Conservation (phyloP, 352 stramenopile genomes). For the Phytophthora syringae region DNA sequence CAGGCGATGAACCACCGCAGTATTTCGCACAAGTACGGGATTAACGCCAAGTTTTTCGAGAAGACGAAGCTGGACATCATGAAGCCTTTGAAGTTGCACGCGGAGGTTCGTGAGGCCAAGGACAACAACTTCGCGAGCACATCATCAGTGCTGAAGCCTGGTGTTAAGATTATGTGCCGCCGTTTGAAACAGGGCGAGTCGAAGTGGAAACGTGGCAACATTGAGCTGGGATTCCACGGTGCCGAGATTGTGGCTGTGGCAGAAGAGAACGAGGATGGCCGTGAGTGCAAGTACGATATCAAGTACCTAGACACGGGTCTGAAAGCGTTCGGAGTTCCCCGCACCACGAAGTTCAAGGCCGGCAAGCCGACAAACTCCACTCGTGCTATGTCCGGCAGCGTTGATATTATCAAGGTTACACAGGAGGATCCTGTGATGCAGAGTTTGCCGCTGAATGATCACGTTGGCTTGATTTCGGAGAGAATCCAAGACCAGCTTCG, state of each 20-base stretch:
- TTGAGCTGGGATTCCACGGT: conserved; percentile 75
- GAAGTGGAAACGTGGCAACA: conserved; percentile 90
- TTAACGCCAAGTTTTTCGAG: conserved; percentile 89
- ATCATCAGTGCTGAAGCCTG: conserved; percentile 51
- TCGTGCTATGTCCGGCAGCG: conserved; percentile 78
- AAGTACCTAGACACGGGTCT: conserved; percentile 86
- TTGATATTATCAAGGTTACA: conserved; percentile 78
- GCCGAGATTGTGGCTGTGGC: conserved; percentile 73
- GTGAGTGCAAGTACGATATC: conserved; percentile 85
- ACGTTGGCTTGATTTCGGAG: conserved; percentile 90
- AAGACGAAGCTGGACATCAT: conserved; percentile 92
- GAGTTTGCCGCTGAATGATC: conserved; percentile 79
- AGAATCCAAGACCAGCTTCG: conserved; percentile 83
- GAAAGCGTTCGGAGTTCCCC: conserved; percentile 81
- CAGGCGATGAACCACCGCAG: conserved; percentile 96
- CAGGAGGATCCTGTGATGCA: conserved; percentile 90
- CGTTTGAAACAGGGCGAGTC: conserved; percentile 77
- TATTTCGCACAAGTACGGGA: conserved; percentile 94
- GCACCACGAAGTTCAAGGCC: conserved; percentile 80
- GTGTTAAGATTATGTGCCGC: conserved; percentile 69
- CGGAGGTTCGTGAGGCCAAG: conserved; percentile 66
- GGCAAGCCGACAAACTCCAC: conserved; percentile 68
- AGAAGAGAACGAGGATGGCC: conserved; percentile 68
- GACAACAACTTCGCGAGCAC: conserved; percentile 46
- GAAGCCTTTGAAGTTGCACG: conserved; percentile 82